Base-by-base conservation (phyloP, 306 rosid species). In the Vigna trinervia region DNA sequence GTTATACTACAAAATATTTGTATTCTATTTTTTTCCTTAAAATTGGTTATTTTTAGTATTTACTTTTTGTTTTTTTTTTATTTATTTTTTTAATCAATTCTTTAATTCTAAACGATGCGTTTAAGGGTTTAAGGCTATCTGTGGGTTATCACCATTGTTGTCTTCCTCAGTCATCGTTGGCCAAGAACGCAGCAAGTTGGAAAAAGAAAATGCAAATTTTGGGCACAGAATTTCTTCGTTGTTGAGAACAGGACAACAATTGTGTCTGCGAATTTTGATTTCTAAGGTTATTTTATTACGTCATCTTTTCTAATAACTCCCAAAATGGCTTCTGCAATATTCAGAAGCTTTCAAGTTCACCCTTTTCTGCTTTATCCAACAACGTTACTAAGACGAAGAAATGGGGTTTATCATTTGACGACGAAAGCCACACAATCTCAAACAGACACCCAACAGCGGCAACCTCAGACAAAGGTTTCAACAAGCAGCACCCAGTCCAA, bases 331-430 rank as follows among this genome's bases (percentile, higher is more conserved):
- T 86, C 88, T 82, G 79, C 86, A 15, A 69, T 89, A 34, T 85
- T 92, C 30, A 89, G 92, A 88, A 82, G 85, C 89, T 73, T 95
- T 46, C 89, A 89, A 65, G 76, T 82, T 53, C 86, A 85, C 66
- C 88, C 91, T 28, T 82, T 87, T 60, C 58, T 82, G 71, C 85
- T 88, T 64, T 62, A 75, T 64, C 85, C 90, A 71, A 50, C 90
- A 58, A 56, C 90, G 47, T 78, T 95, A 5, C 57, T 87, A 60
- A 69, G 83, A 71, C 53, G 73, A 76, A 88, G 74, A 66, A 80
- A 78, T 53, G 81, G 85, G 22, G 65, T 85, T 67, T 77, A 84
- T 5, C 86, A 53, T 71, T 90, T 86, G 80, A 73, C 91, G 15
- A 75, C 89, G 73, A 87, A 89, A 76, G 73, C 86, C 73, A 48